These are phyloP conservation scores for Thelonectria rubi DNA, from an alignment of 2,329 filamentous ascomycete genomes.

Conservation along the genomic window DNA sequence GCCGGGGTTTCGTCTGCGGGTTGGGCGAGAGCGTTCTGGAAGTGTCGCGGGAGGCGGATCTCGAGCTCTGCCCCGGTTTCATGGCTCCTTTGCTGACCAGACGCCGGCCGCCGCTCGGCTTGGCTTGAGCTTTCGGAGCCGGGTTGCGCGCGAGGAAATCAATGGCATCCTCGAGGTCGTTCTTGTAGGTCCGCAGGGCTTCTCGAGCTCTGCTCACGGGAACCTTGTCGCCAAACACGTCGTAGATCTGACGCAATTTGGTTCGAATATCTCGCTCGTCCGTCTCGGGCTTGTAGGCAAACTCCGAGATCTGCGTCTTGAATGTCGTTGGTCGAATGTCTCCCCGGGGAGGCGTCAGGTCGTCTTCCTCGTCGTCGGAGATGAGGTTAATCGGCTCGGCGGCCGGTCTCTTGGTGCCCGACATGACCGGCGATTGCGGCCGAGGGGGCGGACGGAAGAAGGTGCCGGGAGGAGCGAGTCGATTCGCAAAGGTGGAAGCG, in stretches of 20 bases:
- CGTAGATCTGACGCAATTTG: conserved; percentile 50
- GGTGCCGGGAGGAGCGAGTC: conserved; percentile 81
- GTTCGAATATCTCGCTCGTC: conserved; percentile 49
- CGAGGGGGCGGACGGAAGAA: conserved; percentile 65
- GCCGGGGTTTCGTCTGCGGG: conserved; percentile 45
- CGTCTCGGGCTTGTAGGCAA: conserved; percentile 59
- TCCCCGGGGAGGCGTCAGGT: conserved; percentile 61
- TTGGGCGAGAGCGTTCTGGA: conserved; percentile 39
- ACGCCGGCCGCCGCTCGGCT: conserved; percentile 41
- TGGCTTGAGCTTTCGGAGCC: conserved; percentile 19
- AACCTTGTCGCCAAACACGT: conserved; percentile 46
- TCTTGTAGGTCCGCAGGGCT: conserved; percentile 45
- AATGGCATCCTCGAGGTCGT: conserved; percentile 51
- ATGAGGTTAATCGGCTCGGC: conserved; percentile 56
- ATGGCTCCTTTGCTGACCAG: conserved; percentile 46
- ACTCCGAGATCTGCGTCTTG: conserved; percentile 51
- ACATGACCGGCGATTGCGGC: conserved; percentile 34
- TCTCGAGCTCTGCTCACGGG: conserved; percentile 45
- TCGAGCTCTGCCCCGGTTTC: conserved; percentile 30
- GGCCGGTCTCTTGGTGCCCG: conserved; percentile 48
- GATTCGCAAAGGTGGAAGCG: conserved; percentile 54
- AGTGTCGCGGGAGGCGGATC: conserved; percentile 25
- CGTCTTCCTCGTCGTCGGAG: conserved; percentile 58
- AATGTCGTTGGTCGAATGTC: conserved; percentile 71
- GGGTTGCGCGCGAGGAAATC: conserved; percentile 41